phyloP scores from a whole-genome alignment of 768 basidiomycete genomes.

The Leccinum disarticulatum region DNA sequence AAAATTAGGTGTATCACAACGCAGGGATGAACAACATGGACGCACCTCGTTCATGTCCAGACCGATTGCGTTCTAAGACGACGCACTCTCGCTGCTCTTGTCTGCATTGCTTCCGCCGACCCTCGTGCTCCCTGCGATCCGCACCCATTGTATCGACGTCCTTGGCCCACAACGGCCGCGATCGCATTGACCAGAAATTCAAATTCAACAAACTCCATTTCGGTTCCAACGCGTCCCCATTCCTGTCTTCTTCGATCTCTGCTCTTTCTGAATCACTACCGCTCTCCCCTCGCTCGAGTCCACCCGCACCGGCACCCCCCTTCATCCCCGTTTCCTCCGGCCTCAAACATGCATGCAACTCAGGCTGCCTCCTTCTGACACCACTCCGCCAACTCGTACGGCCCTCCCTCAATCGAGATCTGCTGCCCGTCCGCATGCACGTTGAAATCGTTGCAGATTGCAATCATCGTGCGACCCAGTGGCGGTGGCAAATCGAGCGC shows the following conservation, averaged over 20 bases:
- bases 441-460: conserved; percentile 91
- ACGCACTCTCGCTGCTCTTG: conserved; percentile 45
- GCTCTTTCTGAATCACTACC: background rate
- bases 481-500: conserved; percentile 63
- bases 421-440: conserved; percentile 42
- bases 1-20: background rate
- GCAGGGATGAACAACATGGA: background rate
- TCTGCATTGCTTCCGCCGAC: conserved; percentile 10
- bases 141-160: background rate
- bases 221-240: conserved; percentile 24
- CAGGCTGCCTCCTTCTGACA: conserved; percentile 42
- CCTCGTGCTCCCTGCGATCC: background rate
- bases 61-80: conserved; percentile 78
- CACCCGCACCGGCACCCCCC: background rate
- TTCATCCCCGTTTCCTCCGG: conserved; percentile 23
- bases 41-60: conserved; percentile 77
- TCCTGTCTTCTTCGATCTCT: background rate
- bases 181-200: conserved; percentile 72
- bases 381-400: conserved; percentile 79
- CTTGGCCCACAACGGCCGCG: conserved; percentile 58
- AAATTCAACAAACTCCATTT: conserved; percentile 65
- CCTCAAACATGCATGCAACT: conserved; percentile 75
- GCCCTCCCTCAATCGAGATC: conserved; percentile 52
- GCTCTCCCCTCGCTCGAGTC: background rate
- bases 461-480: conserved; percentile 58